Conservation (phyloP, 768 basidiomycete genomes). For the Atractiella rhizophila region DNA sequence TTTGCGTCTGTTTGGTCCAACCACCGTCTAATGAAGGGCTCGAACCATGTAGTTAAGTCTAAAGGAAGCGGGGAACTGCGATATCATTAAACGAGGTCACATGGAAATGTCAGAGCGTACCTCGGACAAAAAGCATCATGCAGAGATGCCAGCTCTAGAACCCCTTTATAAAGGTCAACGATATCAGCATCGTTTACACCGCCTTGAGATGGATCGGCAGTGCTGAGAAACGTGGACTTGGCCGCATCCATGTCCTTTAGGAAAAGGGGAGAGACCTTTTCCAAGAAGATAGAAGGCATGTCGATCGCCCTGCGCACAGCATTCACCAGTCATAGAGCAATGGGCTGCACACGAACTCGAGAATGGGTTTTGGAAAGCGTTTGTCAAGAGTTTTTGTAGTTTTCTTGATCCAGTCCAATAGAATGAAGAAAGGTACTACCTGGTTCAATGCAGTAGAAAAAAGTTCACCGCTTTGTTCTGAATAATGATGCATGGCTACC, state of each 20-base stretch:
- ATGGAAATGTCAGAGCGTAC: too few species aligned
- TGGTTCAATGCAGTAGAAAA: constrained; percentile 32
- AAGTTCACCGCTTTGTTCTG: constrained; percentile 16
- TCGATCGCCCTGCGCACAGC: too few species aligned
- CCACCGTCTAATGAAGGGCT: constrained; percentile 71
- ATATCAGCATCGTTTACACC: constrained; percentile 34
- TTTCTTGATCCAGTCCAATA: constrained; percentile 79
- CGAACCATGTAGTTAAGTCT: constrained; percentile 52
- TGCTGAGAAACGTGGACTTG: constrained; percentile 61
- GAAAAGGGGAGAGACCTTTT: constrained; percentile 18
- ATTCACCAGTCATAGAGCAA: too few species aligned
- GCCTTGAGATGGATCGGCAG: constrained; percentile 38
- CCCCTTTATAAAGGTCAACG: constrained; percentile 57
- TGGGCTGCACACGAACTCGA: too few species aligned
- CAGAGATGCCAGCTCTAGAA: constrained; percentile 52
- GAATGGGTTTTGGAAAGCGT: constrained; percentile 55
- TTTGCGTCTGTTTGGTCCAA: constrained; percentile 62
- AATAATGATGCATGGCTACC: constrained; percentile 16
- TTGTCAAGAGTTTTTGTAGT: constrained; percentile 57
- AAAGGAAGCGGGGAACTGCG: constrained; percentile 28
- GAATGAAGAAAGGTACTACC: constrained; percentile 49
- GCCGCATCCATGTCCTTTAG: constrained; percentile 40
- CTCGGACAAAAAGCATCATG: constrained; percentile 49
- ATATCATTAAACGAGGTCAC: too few species aligned
- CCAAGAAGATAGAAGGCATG: constrained; percentile 3